Base-by-base conservation (phyloP, 495 filamentous ascomycete species). In the Talaromyces thailandensis region DNA sequence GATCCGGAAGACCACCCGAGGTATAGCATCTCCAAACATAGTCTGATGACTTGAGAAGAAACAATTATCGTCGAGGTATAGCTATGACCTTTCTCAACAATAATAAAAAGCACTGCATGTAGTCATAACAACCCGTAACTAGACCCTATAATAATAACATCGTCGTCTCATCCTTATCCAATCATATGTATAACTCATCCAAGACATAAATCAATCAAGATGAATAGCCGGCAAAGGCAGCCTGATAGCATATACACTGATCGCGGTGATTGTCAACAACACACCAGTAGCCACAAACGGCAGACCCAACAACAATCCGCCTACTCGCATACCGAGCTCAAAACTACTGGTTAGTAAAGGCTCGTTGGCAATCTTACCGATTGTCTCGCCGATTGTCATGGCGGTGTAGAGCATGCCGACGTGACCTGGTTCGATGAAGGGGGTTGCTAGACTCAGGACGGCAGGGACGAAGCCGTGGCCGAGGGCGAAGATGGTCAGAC, bases 271-370 rank as follows among this genome's bases (percentile, higher is more conserved):
- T 0, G 59, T 61, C 59, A 61, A 51, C 59, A 61, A 29, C 23
- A 61, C 40, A 31, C 59, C 59, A 11, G 59, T 61, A 40, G 59
- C 59, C 43, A 61, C 59, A 61, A 61, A 61, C 12, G 59, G 59
- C 26, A 61, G 28, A 11, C 59, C 59, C 16, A 61, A 40, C 6
- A 61, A 31, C 14, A 61, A 32, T 12, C 59, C 59, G 6, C 59
- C 59, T 24, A 61, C 59, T 24, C 43, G 40, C 59, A 61, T 61
- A 7, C 59, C 59, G 0, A 61, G 8, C 16, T 61, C 40, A 51
- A 61, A 61, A n/a, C 37, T 48, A 23, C 59, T 45, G 12, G 26
- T 21, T 0, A 61, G 43, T n/a, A 61, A 12, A 12, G 59, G 59
- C 45, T 61, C 59, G 45, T 61, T 61, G 25, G 59, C 59, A 2